A percentile compares a stretch with the other conserved stretches of the same genome.
These are phyloP conservation scores for Amanita exitialis DNA, from an alignment of 768 basidiomycete genomes.

Conservation along the genomic window DNA sequence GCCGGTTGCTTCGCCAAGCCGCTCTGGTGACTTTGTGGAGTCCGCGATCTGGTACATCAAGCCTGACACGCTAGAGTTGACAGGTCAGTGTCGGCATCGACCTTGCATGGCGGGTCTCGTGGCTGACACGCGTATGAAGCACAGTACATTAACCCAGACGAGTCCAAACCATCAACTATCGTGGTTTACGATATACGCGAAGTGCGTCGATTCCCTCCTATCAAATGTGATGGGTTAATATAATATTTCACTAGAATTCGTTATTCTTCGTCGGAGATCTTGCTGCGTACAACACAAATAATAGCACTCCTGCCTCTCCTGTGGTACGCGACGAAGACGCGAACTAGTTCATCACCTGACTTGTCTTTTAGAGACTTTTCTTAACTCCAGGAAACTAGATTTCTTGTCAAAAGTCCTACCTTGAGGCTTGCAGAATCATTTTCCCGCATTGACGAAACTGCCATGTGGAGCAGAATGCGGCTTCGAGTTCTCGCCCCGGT, in stretches of 20 bases:
- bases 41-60: slow-evolving; percentile 39
- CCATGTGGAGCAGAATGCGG: too few species aligned
- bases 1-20: slow-evolving; percentile 15
- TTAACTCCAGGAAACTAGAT: neutral
- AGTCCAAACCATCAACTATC: slow-evolving; percentile 23
- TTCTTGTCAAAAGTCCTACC: neutral
- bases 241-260: slow-evolving; percentile 15
- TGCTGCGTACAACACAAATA: slow-evolving; percentile 25
- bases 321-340: slow-evolving; percentile 20
- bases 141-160: slow-evolving; percentile 36
- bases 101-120: neutral
- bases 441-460: too few species aligned
- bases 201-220: slow-evolving; percentile 10
- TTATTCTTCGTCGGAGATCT: slow-evolving; percentile 37
- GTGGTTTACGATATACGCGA: slow-evolving; percentile 28
- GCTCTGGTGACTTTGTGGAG: slow-evolving; percentile 18
- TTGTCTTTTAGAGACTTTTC: neutral
- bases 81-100: slow-evolving; percentile 16
- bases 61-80: slow-evolving; percentile 25
- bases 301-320: slow-evolving; percentile 18
- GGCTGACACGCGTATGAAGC: slow-evolving; percentile 17
- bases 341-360: neutral
- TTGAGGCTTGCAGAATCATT: too few species aligned
- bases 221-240: too few species aligned
- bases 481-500: too few species aligned